phyloP scores from a whole-genome alignment of 176 grass and related monocot species.

The Carex cristatella region DNA sequence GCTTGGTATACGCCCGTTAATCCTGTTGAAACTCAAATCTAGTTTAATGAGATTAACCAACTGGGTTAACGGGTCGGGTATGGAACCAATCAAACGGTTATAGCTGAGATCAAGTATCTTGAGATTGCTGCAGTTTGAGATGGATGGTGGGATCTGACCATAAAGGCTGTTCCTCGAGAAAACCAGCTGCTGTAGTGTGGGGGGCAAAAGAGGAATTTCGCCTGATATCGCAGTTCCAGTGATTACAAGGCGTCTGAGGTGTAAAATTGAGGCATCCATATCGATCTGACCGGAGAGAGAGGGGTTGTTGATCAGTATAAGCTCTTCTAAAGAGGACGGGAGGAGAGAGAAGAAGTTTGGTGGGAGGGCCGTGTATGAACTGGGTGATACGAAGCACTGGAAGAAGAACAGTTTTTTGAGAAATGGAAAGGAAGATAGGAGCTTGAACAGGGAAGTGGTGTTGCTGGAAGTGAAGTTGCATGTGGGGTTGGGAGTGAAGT shows the following conservation, averaged over 20 bases:
- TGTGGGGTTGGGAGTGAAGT: constrained; percentile 32
- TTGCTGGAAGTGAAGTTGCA: constrained; percentile 29
- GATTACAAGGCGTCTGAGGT: constrained; percentile 32
- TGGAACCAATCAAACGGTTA: constrained; percentile 26
- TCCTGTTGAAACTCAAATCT: constrained; percentile 34
- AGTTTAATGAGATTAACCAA: constrained; percentile 34
- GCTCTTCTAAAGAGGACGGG: constrained; percentile 35
- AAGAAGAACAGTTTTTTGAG: constrained; percentile 40
- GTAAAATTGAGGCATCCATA: constrained; percentile 5
- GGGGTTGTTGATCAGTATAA: constrained; percentile 43
- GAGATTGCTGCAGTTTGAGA: constrained; percentile 12
- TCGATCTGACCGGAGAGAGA: constrained; percentile 28
- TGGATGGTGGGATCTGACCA: constrained; percentile 24
- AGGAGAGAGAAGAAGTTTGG: constrained; percentile 24
- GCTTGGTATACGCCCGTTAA: constrained; percentile 27
- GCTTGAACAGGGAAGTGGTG: constrained; percentile 17
- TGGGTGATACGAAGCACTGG: constrained; percentile 31
- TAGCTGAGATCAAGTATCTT: constrained; percentile 36
- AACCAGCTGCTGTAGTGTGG: constrained; percentile 27
- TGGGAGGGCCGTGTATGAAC: background rate
- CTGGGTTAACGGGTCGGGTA: constrained; percentile 24
- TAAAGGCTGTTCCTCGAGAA: constrained; percentile 30
- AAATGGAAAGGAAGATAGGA: constrained; percentile 30
- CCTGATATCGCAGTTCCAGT: constrained; percentile 25
- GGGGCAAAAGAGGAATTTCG: constrained; percentile 16